These are phyloP conservation scores for Thozetella sp. DNA, from an alignment of 495 filamentous ascomycete species.

Conservation along the genomic window DNA sequence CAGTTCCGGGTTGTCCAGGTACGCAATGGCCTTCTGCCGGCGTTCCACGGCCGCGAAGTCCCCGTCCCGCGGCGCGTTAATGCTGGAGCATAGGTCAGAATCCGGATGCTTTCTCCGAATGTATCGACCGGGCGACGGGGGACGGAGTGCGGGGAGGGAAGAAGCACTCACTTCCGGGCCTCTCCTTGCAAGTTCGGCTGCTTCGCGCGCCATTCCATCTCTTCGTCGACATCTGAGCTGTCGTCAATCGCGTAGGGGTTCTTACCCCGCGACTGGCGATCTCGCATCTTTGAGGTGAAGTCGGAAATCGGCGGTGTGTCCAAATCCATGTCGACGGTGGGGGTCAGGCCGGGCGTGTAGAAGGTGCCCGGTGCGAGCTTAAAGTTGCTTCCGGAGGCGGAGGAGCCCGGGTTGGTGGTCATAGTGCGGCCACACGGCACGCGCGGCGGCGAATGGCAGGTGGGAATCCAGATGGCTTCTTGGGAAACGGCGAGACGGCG, in stretches of 20 bases:
- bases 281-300: slow-evolving; percentile 45
- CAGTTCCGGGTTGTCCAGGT: slow-evolving; percentile 51
- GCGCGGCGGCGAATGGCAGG: background rate
- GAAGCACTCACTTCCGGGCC: slow-evolving; percentile 8
- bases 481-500: background rate
- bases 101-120: background rate
- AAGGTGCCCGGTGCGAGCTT: slow-evolving; percentile 7
- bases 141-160: too few species aligned
- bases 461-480: too few species aligned
- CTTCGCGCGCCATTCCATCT: slow-evolving; percentile 16
- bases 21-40: slow-evolving; percentile 40
- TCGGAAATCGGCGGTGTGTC: background rate
- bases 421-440: background rate
- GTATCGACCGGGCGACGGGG: background rate
- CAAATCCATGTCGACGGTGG: background rate
- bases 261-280: slow-evolving; percentile 56
- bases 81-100: background rate
- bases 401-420: slow-evolving; percentile 4
- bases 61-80: slow-evolving; percentile 8
- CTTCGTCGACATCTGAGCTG: slow-evolving; percentile 24
- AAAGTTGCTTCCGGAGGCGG: slow-evolving; percentile 10
- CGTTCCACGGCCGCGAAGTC: slow-evolving; percentile 30
- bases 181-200: slow-evolving; percentile 8
- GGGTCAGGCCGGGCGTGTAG: background rate
- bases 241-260: slow-evolving; percentile 39